Base-by-base conservation (phyloP, 495 filamentous ascomycete genomes). In the Chlorociboria aeruginascens region DNA sequence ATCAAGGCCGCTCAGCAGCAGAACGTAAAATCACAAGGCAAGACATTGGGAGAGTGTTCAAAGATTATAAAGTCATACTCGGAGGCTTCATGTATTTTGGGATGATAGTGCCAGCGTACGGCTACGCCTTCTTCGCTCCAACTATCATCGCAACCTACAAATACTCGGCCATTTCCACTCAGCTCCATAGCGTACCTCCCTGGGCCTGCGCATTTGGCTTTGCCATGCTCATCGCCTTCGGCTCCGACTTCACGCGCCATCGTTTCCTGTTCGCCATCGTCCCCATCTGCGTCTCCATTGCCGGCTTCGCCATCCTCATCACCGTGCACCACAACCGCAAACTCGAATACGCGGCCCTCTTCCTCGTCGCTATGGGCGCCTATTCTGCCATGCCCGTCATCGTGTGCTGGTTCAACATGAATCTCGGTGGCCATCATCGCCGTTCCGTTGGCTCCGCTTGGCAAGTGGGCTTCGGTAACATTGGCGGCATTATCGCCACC, bases 391-490 rank as follows among this genome's bases (percentile, higher is more conserved):
- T 90, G 78, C 88, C 87, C 0, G 76, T 95, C 9, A 73, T 86
- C 33, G 77, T 93, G 0, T 96, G 88, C 61, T 98, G 89, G 88
- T 95, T 88, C 65, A 83, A 82, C 51, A 94, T 94, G 78, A 95
- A 95, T 53, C 66, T 94, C 16, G 84, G 84, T 1, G 88, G 89
- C 2, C 90, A 98, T 61, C 85, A 88, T 46, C 74, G 88, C 1
- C 75, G 89, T 12, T 71, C 82, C 35, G 79, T 98, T 3, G 92
- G 89, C 7, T 78, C 79, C 3, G 92, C 85, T 7, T 95, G 83
- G 83, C 89, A 95, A 61, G 69, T 96, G 37, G 88, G 84, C 0
- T 93, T 93, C 53, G 90, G 90, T n/a, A 95, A 96, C 55, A 83
- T 89, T 51, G 89, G 88, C 33, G 92, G 90, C 11, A 93, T 98